These are phyloP conservation scores for Fusarium scirpi DNA, from an alignment of 2,329 filamentous ascomycete species.

Conservation along the genomic window DNA sequence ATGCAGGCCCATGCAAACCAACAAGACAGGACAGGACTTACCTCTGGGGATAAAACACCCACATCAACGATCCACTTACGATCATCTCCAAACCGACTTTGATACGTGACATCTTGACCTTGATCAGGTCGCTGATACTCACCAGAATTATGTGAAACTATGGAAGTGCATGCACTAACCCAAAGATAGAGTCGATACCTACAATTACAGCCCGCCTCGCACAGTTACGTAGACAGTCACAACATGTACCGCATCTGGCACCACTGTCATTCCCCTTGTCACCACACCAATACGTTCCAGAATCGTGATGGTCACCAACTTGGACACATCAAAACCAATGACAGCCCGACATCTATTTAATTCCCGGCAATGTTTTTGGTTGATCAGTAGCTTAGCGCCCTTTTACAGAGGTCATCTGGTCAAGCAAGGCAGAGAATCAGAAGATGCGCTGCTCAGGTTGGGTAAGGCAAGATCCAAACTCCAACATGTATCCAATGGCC, in stretches of 20 bases:
- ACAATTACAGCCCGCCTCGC: background rate
- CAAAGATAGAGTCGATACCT: background rate
- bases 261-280: conserved; percentile 20
- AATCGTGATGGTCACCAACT: conserved; percentile 31
- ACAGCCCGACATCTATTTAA: conserved; percentile 27
- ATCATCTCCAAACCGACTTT: background rate
- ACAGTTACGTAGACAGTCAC: conserved; percentile 29
- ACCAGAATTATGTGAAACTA: background rate
- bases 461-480: conserved; percentile 17
- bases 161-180: background rate
- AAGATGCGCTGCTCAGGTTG: conserved; percentile 13
- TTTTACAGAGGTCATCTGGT: conserved; percentile 37
- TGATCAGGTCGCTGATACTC: background rate
- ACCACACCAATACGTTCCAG: conserved; percentile 32
- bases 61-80: conserved; percentile 2
- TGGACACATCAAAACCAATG: conserved; percentile 30
- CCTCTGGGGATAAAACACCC: conserved; percentile 5
- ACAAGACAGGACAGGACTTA: conserved; percentile 20
- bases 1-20: conserved; percentile 35
- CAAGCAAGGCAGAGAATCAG: conserved; percentile 26
- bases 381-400: conserved; percentile 38
- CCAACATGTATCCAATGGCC: conserved; percentile 8
- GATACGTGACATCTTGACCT: background rate
- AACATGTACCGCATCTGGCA: conserved; percentile 24
- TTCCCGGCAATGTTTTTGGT: conserved; percentile 35